Conservation (phyloP, 331 rosid species). For the Acacia concinna region DNA sequence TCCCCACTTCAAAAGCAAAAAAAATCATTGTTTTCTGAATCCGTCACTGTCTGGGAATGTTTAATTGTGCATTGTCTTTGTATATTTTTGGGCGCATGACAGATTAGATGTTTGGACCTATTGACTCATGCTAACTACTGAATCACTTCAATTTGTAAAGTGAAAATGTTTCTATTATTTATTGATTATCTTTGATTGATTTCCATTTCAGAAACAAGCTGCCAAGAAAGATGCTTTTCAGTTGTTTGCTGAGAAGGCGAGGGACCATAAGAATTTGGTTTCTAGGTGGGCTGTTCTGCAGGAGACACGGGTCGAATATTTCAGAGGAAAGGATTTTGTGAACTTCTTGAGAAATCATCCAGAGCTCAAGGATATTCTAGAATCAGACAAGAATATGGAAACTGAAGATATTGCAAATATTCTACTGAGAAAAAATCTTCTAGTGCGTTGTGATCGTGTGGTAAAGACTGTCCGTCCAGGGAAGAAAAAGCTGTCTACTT, state of each 20-base stretch:
- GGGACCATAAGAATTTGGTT: conserved; percentile 85
- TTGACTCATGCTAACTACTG: neutral
- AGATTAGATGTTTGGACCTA: neutral
- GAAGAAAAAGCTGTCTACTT: conserved; percentile 89
- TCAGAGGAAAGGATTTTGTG: conserved; percentile 90
- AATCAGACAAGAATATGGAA: conserved; percentile 69
- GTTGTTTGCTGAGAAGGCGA: conserved; percentile 92
- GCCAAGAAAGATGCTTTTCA: conserved; percentile 79
- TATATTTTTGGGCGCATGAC: neutral
- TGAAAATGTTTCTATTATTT: conserved; percentile 11
- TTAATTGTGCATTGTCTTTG: neutral
- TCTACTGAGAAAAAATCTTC: conserved; percentile 71
- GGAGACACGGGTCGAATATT: conserved; percentile 95
- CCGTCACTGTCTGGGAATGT: neutral
- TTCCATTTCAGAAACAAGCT: conserved; percentile 70
- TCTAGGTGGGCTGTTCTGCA: conserved; percentile 98
- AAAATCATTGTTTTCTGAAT: neutral
- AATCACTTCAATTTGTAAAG: conserved; percentile 3
- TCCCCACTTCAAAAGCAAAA: neutral
- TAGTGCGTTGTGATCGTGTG: conserved; percentile 95
- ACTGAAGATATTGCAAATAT: conserved; percentile 76
- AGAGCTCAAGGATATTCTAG: conserved; percentile 77
- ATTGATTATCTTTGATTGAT: conserved; percentile 11
- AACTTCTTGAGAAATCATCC: conserved; percentile 81
- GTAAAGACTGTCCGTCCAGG: conserved; percentile 98